Evolutionary conservation across 176 grass and related monocot species (phyloP).

Genomic region (Musa schizocarpa): DNA sequence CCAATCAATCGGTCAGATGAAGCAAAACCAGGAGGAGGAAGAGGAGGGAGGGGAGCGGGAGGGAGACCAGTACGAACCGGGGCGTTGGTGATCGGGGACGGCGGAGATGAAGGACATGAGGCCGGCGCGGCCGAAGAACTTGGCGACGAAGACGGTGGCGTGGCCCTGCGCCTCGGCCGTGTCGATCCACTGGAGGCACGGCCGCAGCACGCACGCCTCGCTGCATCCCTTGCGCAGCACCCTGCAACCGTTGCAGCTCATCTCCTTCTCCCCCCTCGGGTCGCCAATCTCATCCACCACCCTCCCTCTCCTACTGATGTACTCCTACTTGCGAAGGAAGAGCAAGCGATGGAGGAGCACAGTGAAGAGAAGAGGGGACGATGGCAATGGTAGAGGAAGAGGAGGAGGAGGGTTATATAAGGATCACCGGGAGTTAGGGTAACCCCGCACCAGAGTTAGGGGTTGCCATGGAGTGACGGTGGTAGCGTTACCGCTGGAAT

Average conservation of each 20-base stretch:
- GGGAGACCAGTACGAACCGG: background rate
- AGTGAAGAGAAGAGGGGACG: no score
- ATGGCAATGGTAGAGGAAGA: background rate
- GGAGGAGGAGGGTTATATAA: background rate
- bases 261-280: background rate
- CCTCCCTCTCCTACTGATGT: background rate
- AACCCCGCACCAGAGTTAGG: background rate
- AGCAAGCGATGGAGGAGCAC: background rate
- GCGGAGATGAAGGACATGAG: slow-evolving; percentile 18
- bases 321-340: background rate
- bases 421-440: background rate
- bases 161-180: background rate
- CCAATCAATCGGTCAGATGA: no score
- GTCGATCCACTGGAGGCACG: slow-evolving; percentile 16
- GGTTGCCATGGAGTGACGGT: background rate
- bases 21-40: background rate
- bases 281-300: background rate
- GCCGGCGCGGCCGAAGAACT: slow-evolving; percentile 11
- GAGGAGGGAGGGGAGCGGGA: background rate
- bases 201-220: slow-evolving; percentile 2
- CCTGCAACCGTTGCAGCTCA: slow-evolving; percentile 9
- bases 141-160: slow-evolving; percentile 17
- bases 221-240: slow-evolving; percentile 8
- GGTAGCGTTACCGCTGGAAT: background rate
- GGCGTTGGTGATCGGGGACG: background rate